Conservation (phyloP, 495 filamentous ascomycete species). For the Aspergillus heteromorphus region DNA sequence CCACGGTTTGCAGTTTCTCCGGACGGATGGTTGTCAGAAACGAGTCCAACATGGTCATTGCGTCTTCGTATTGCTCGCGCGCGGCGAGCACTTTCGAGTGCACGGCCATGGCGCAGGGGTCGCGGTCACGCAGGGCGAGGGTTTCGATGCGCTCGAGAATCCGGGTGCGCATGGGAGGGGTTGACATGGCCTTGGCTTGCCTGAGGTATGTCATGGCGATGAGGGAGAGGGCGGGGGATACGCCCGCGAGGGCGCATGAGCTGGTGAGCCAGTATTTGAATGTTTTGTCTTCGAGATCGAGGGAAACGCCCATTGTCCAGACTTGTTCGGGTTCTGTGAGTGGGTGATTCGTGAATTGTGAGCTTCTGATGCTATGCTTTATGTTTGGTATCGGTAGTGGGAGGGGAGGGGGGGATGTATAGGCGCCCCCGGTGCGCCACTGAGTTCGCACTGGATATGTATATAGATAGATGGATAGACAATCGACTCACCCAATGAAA, state of each 20-base stretch:
- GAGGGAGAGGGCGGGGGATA: slow-evolving; percentile 8
- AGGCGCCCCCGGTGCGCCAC: too few relatives aligned
- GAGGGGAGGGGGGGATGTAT: too few relatives aligned
- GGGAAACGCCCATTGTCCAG: too few relatives aligned
- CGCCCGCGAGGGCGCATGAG: slow-evolving; percentile 24
- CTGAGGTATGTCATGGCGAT: slow-evolving; percentile 9
- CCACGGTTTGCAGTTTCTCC: too few relatives aligned
- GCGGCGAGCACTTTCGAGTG: slow-evolving; percentile 25
- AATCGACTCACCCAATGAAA: slow-evolving; percentile 25
- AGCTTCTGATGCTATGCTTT: too few relatives aligned
- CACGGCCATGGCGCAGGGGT: slow-evolving; percentile 27
- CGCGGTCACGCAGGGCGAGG: slow-evolving; percentile 17
- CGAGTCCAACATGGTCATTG: slow-evolving; percentile 21
- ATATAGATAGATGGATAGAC: too few relatives aligned
- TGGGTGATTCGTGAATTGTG: background rate
- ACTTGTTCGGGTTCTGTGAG: background rate
- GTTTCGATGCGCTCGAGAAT: slow-evolving; percentile 16
- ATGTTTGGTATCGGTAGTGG: too few relatives aligned
- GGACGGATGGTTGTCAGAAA: too few relatives aligned
- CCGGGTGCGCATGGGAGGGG: slow-evolving; percentile 3
- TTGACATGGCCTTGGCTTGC: background rate
- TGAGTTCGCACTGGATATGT: too few relatives aligned
- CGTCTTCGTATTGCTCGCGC: slow-evolving; percentile 18
- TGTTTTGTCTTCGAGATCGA: too few relatives aligned
- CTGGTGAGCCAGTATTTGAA: slow-evolving; percentile 15